These are phyloP conservation scores for Rosa rugosa DNA, from an alignment of 306 rosid species.

Conservation along the genomic window DNA sequence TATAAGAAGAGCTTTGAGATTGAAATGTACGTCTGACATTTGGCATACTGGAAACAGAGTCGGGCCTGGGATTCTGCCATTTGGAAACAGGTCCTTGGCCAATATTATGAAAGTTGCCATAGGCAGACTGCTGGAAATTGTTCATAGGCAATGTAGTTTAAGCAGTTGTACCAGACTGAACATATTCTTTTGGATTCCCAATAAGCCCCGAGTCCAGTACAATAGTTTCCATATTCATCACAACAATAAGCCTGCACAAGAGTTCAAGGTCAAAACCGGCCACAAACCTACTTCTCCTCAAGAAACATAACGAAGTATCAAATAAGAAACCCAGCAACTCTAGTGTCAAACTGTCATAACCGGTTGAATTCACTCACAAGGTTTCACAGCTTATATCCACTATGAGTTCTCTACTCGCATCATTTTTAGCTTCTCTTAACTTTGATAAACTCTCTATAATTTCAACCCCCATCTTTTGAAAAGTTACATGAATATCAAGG, in stretches of 20 bases:
- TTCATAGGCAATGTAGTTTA: conserved; percentile 31
- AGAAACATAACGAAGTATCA: neutral
- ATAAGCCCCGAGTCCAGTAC: conserved; percentile 65
- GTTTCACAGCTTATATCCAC: neutral
- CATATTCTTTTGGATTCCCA: conserved; percentile 63
- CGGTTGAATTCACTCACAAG: conserved; percentile 13
- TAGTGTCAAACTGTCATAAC: neutral
- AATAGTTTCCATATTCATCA: conserved; percentile 83
- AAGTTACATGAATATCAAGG: conserved; percentile 2
- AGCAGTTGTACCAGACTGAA: conserved; percentile 45
- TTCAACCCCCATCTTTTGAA: neutral
- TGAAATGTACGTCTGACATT: conserved; percentile 4
- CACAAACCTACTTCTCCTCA: neutral
- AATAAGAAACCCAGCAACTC: no score
- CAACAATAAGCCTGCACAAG: conserved; percentile 67
- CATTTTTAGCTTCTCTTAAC: neutral
- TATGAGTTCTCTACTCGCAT: neutral
- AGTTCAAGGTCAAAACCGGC: conserved; percentile 14
- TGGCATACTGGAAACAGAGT: neutral
- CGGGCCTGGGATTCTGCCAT: conserved; percentile 59
- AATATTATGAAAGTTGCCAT: conserved; percentile 31
- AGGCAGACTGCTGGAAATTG: conserved; percentile 35
- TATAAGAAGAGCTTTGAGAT: neutral
- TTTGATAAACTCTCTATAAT: neutral
- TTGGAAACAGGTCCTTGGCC: conserved; percentile 33